Base-by-base conservation (phyloP, 495 filamentous ascomycete genomes). In the Tetracladium setigerum region DNA sequence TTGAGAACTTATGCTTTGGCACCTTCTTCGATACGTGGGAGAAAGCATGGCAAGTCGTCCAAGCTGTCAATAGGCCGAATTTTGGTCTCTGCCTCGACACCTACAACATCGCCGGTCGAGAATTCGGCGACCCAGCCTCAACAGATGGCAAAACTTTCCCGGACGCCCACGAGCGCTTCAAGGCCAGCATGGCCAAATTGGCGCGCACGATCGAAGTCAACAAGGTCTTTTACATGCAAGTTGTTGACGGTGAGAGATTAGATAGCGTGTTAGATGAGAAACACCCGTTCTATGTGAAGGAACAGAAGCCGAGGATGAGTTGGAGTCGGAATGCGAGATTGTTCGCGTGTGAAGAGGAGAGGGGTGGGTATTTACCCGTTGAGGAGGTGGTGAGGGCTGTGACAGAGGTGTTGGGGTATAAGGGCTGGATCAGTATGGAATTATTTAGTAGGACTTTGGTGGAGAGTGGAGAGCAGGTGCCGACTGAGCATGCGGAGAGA, bases 1-100 rank as follows among this genome's bases (percentile, higher is more conserved):
- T 89, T 49, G 86, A 91, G 62, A 89, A 90, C 52, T 86, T 86
- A 81, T 87, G 84, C 62, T 91, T 84, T 84, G 81, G 81, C 0
- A 83, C 83, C 0, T 78, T 80, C 33, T 83, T 83, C 0, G 78
- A 80, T 9, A 71, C 62, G 5, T 94, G 86, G 86, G 73, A 71
- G 46, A 73, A 80, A 30, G 80, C 81, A 10, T 89, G 83, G 81
- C 67, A 74, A 1, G 82, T 90, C 14, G 78, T 85, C 6, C 56
- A 73, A 41, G 69, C 62, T 11, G 80, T 83, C 2, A 68, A 85
- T 54, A 61, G 79, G 9, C 67, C 67, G 0, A 92, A 92, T 56
- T 66, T 89, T 30, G 87, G 87, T 0, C 62, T 90, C 5, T 92
- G 87, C 58, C 71, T 94, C n/a, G 86, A 94, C 62, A 92, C 87